Conservation (phyloP, 208 protist genomes). For the Vickermania ingenoplastis region DNA sequence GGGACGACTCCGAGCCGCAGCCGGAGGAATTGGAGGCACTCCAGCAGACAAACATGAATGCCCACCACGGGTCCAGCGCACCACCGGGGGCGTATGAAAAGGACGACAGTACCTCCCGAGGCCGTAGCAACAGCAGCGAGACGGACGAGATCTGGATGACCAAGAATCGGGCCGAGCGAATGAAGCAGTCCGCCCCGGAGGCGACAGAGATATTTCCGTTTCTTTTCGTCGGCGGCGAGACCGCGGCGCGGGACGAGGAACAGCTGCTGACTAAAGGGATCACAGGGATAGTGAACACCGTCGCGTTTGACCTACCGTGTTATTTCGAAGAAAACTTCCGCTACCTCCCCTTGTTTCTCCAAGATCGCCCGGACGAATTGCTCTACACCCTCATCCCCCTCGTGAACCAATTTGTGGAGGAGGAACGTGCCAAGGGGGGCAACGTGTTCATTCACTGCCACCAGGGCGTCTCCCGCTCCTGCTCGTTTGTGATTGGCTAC, state of each 20-base stretch:
- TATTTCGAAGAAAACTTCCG: conserved; percentile 57
- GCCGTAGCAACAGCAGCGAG: conserved; percentile 4
- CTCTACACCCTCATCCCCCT: conserved; percentile 85
- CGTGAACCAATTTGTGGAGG: conserved; percentile 83
- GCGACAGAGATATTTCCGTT: conserved; percentile 78
- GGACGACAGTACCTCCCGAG: background rate
- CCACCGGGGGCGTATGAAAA: too few relatives aligned
- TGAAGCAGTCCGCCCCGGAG: conserved; percentile 45
- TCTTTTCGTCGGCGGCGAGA: conserved; percentile 75
- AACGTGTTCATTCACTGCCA: conserved; percentile 92
- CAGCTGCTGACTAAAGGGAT: conserved; percentile 80
- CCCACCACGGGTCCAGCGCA: too few relatives aligned
- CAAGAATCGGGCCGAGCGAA: conserved; percentile 48
- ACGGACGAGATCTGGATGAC: conserved; percentile 44
- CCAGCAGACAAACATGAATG: too few relatives aligned
- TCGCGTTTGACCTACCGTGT: conserved; percentile 65
- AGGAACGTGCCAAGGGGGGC: conserved; percentile 30
- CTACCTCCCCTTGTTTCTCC: conserved; percentile 79
- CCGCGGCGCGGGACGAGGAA: conserved; percentile 40
- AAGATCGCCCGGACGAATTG: conserved; percentile 83
- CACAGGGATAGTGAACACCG: conserved; percentile 90
- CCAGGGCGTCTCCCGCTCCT: conserved; percentile 89
- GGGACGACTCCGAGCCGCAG: background rate
- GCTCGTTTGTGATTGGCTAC: conserved; percentile 85
- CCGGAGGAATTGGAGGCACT: too few relatives aligned